These are phyloP conservation scores for Pseudodiploospora longispora DNA, from an alignment of 2,329 filamentous ascomycete species.

Conservation along the genomic window DNA sequence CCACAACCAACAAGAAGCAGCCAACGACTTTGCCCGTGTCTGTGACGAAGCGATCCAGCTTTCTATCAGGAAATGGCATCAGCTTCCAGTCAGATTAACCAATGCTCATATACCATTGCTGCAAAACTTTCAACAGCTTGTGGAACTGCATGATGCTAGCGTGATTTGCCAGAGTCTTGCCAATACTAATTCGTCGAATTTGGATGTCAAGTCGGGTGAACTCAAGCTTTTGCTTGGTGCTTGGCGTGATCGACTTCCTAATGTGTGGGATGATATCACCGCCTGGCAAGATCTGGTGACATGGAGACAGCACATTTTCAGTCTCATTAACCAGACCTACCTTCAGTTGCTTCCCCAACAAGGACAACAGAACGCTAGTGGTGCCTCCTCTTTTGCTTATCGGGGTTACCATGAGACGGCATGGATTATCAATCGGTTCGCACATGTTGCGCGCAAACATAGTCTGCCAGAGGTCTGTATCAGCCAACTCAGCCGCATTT, in stretches of 20 bases:
- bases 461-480: conserved; percentile 96
- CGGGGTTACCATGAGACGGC: conserved; percentile 97
- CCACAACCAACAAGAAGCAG: conserved; percentile 76
- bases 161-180: conserved; percentile 90
- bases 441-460: conserved; percentile 95
- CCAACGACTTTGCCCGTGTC: conserved; percentile 75
- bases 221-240: conserved; percentile 88
- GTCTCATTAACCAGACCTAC: conserved; percentile 92
- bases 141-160: conserved; percentile 94
- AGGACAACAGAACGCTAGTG: conserved; percentile 67
- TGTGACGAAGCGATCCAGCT: conserved; percentile 97
- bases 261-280: conserved; percentile 99
- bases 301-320: conserved; percentile 98
- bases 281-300: conserved; percentile 99
- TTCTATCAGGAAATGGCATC: conserved; percentile 97
- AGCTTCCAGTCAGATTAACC: conserved; percentile 86
- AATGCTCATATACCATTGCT: conserved; percentile 91
- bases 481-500: conserved; percentile 92
- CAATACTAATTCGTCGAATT: conserved; percentile 72
- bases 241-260: conserved; percentile 91
- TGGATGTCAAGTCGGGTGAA: conserved; percentile 92
- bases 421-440: conserved; percentile 99
- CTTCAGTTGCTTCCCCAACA: conserved; percentile 74
- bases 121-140: conserved; percentile 95
- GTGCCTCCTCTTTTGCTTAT: conserved; percentile 84